Evolutionary conservation across 257 asterid genomes (phyloP), one percentile per base, ranked within the genome.

Genomic region (Ajuga chamaepitys): DNA sequence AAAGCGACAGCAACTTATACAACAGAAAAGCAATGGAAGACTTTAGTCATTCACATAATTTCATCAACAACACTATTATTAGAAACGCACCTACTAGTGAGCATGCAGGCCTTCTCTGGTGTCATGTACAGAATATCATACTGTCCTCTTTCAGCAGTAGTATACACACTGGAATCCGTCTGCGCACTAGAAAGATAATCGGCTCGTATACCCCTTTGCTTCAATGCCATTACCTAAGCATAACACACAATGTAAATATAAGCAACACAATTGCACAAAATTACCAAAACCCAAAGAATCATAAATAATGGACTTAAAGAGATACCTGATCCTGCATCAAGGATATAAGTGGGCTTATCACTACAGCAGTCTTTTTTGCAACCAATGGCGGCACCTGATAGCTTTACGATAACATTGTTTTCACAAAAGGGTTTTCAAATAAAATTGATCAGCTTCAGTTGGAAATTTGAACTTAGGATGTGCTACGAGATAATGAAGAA

Each of bases 301-400:
- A 40, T 5, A 64, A 71, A 47, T 14, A 62, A 66, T 14, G 30
- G 1, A 67, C 69, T 3, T 53, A 47, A 66, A 30, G 47, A 35
- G 75, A 54, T 44, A 87, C 98, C 95, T 92, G 97, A 70, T 92
- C 98, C 80, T 85, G 98, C 98, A 92, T 92, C 74, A 92, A 67
- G 73, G 98, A 92, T 71, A 92, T 81, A 32, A 92, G 96, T 51
- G 98, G 97, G 69, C 97, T 92, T 68, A 89, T 82, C 4, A 89
- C 91, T 4, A 89, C 72, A 62, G 98, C 93, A n/a, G 93, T 84
- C 85, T 92, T 87, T 55, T 80, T 72, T 14, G 83, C 62, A 63
- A 89, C 58, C 83, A 92, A 74, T 26, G 98, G 96, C 6, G 97
- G 98, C 68, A 89, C 85, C 83, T 92, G 97, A 73, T 92, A 92